Conservation (phyloP, 2,329 filamentous ascomycete genomes). For the Colletotrichum higginsianum region DNA sequence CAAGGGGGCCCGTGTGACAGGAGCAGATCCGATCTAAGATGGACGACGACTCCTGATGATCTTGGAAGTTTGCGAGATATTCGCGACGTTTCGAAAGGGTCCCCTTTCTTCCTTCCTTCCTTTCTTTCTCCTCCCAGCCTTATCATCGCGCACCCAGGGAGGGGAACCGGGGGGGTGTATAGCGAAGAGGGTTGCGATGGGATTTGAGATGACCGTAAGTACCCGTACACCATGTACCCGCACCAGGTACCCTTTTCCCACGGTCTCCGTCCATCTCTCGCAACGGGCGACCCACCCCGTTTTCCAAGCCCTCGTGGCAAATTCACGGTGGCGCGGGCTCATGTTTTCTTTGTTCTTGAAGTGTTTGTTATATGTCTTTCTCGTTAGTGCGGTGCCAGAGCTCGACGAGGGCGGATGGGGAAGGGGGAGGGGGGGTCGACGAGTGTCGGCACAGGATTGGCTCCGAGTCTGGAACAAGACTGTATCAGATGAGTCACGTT, state of each 20-base stretch:
- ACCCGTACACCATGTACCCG: too few relatives aligned
- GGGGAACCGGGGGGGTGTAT: neutral
- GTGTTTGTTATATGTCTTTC: neutral
- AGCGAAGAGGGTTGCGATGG: neutral
- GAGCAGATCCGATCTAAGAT: constrained; percentile 6
- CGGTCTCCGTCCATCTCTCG: neutral
- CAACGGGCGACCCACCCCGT: neutral
- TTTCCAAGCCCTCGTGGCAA: constrained; percentile 36
- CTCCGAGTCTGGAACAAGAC: constrained; percentile 23
- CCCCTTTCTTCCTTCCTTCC: too few relatives aligned
- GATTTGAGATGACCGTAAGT: constrained; percentile 3
- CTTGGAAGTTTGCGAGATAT: constrained; percentile 6
- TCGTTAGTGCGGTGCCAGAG: neutral
- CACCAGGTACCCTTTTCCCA: neutral
- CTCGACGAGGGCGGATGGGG: neutral
- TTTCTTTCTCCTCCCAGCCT: constrained; percentile 8
- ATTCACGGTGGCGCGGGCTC: neutral
- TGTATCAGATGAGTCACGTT: constrained; percentile 34
- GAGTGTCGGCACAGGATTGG: constrained; percentile 1
- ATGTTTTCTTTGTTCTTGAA: neutral
- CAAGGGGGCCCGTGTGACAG: constrained; percentile 32
- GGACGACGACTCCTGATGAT: constrained; percentile 26
- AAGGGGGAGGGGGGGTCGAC: neutral
- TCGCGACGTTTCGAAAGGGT: constrained; percentile 3
- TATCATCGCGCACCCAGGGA: constrained; percentile 3